Conservation (phyloP, 139 green algal genomes). For the Chlamydomonas urium region DNA sequence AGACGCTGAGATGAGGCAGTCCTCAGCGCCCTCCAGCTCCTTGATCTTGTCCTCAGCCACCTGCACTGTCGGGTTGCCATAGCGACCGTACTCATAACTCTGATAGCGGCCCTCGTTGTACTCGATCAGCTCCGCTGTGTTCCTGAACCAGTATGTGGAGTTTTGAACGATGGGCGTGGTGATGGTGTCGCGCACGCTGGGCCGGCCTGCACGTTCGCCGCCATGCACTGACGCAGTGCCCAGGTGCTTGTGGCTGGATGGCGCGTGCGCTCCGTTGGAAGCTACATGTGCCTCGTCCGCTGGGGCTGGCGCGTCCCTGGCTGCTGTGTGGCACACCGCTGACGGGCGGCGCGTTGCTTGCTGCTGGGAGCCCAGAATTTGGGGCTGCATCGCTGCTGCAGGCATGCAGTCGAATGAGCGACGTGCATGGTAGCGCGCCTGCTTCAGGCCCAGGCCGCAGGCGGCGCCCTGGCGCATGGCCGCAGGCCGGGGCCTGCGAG, state of each 20-base stretch:
- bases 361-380: no score
- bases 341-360: no score
- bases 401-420: no score
- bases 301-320: neutral
- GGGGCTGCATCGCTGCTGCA: no score
- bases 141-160: conserved; percentile 91
- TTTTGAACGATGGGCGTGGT: conserved; percentile 98
- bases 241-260: neutral
- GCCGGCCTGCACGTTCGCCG: conserved; percentile 80
- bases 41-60: conserved; percentile 92
- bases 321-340: conserved; percentile 7
- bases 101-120: conserved; percentile 92
- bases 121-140: conserved; percentile 91
- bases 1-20: conserved; percentile 85
- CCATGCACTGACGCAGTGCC: conserved; percentile 39
- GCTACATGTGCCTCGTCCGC: neutral
- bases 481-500: no score
- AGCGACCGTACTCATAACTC: conserved; percentile 91
- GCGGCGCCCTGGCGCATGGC: no score
- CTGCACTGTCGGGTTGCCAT: conserved; percentile 95
- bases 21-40: conserved; percentile 92
- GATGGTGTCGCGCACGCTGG: conserved; percentile 81
- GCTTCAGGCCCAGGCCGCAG: no score
- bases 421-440: no score
- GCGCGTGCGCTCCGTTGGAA: neutral